Evolutionary conservation across 2,329 filamentous ascomycete genomes (phyloP).

Genomic region (Alternaria dauci): DNA sequence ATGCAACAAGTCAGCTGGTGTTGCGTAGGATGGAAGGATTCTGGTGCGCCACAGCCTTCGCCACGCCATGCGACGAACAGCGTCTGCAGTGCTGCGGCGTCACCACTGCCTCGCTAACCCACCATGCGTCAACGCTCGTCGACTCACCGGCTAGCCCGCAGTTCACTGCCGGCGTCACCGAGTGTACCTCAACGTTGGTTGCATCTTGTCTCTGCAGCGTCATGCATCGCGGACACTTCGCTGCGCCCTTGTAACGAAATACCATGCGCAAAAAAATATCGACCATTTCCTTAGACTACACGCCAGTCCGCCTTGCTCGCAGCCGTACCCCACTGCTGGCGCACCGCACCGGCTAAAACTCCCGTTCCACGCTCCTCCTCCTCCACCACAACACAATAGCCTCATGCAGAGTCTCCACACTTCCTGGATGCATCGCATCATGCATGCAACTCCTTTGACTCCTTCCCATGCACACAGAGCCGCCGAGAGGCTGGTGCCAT

Average conservation of each 20-base stretch:
- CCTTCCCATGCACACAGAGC: not conserved
- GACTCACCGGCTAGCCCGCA: not conserved
- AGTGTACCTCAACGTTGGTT: not conserved
- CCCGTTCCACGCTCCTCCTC: not conserved
- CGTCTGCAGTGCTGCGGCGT: not conserved
- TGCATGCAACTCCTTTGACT: not conserved
- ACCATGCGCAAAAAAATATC: not conserved
- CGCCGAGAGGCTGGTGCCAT: not conserved
- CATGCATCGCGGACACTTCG: not conserved
- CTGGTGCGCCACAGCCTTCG: slow-evolving; percentile 1
- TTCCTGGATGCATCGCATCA: not conserved
- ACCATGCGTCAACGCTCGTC: not conserved
- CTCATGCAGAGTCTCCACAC: not conserved
- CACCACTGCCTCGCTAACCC: not conserved
- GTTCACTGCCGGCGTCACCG: not conserved
- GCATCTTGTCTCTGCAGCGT: not conserved
- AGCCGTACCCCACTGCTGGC: not conserved
- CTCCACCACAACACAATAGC: not conserved
- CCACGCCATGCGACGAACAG: not conserved
- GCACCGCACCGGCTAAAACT: not conserved
- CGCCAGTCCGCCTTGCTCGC: not conserved
- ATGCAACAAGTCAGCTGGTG: not conserved
- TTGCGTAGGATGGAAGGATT: not conserved
- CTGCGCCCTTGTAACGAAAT: not conserved
- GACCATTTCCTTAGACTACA: not conserved